A percentile compares a stretch with the other conserved stretches of the same genome.
These are phyloP conservation scores for Galerina sulciceps DNA, from an alignment of 768 basidiomycete species.

Conservation along the genomic window DNA sequence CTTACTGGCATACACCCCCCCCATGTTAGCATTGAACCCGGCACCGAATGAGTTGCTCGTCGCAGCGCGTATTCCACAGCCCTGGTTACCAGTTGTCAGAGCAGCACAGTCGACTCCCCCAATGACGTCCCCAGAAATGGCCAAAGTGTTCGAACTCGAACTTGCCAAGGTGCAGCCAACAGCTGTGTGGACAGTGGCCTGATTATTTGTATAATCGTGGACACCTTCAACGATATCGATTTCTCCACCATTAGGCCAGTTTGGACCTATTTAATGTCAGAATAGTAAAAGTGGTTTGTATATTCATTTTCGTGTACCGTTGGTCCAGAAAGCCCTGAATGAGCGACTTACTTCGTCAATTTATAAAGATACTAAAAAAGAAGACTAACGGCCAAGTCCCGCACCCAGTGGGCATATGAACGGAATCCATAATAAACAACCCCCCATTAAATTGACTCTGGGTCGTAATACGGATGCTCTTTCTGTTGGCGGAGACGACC, in stretches of 20 bases:
- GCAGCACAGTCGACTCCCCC: slow-evolving; percentile 76
- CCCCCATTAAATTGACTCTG: slow-evolving; percentile 62
- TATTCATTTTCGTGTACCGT: slow-evolving; percentile 32
- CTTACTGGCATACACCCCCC: slow-evolving; percentile 91
- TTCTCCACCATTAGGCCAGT: slow-evolving; percentile 72
- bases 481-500: slow-evolving; percentile 66
- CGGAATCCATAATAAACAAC: slow-evolving; percentile 80
- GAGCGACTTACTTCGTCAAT: slow-evolving; percentile 23
- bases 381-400: slow-evolving; percentile 76
- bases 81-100: slow-evolving; percentile 69
- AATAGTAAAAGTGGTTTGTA: slow-evolving; percentile 47
- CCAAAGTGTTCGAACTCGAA: slow-evolving; percentile 46
- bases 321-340: slow-evolving; percentile 51
- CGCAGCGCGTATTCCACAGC: slow-evolving; percentile 77
- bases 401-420: slow-evolving; percentile 91
- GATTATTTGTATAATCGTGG: slow-evolving; percentile 78
- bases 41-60: slow-evolving; percentile 74
- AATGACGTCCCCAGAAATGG: slow-evolving; percentile 67
- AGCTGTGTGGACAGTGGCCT: slow-evolving; percentile 81
- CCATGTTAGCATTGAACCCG: slow-evolving; percentile 83
- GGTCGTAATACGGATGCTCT: slow-evolving; percentile 80
- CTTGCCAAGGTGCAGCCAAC: slow-evolving; percentile 69
- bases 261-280: slow-evolving; percentile 48
- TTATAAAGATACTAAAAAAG: neutral
- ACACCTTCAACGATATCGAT: slow-evolving; percentile 89